Conservation (phyloP, 2,329 filamentous ascomycete genomes). For the Arachnomyces sp. region DNA sequence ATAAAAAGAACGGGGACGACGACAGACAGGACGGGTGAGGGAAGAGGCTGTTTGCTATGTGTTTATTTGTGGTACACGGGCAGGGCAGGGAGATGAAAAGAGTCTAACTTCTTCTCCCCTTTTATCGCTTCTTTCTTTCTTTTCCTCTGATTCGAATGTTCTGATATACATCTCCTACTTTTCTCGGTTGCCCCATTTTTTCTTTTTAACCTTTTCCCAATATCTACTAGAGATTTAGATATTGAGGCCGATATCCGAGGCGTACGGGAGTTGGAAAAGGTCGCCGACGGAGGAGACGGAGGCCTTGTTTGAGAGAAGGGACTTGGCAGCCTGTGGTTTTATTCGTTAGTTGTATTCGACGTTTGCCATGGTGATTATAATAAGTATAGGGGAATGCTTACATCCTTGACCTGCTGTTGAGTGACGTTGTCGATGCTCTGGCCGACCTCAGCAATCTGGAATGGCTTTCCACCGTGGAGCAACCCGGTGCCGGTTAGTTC, state of each 20-base stretch:
- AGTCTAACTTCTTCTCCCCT: too few relatives aligned
- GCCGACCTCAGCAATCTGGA: constrained; percentile 73
- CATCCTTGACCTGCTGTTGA: constrained; percentile 74
- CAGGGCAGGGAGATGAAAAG: too few relatives aligned
- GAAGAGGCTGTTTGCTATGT: too few relatives aligned
- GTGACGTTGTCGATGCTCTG: constrained; percentile 75
- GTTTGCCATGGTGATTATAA: constrained; percentile 6
- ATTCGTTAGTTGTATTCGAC: constrained; percentile 20
- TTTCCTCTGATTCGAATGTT: too few relatives aligned
- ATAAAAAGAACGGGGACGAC: too few relatives aligned
- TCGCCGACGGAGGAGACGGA: constrained; percentile 87
- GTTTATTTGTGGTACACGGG: too few relatives aligned
- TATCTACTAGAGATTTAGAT: constrained; percentile 59
- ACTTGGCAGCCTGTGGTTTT: constrained; percentile 66
- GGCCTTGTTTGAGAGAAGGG: constrained; percentile 79
- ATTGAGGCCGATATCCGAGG: constrained; percentile 86
- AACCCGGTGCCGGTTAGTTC: constrained; percentile 79
- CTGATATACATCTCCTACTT: too few relatives aligned
- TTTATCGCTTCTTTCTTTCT: too few relatives aligned
- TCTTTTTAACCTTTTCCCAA: constrained; percentile 19
- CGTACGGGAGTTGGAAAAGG: constrained; percentile 81
- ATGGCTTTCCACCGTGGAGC: constrained; percentile 70
- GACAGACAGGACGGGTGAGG: too few relatives aligned
- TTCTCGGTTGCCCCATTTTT: neutral
- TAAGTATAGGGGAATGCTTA: constrained; percentile 43